Conservation (phyloP, 83 land plant species). For the Thuja plicata region DNA sequence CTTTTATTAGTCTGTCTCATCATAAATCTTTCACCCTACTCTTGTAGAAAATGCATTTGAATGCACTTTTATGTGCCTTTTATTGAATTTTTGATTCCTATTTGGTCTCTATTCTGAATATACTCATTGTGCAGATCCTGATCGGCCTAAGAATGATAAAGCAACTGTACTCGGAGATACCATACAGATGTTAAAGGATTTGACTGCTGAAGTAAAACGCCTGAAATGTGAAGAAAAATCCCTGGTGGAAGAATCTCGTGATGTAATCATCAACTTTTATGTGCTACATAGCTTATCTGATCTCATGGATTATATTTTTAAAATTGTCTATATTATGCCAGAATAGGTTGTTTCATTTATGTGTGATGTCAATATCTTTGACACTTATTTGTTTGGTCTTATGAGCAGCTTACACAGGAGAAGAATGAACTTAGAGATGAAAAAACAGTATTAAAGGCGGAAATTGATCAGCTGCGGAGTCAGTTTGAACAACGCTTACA, state of each 20-base stretch:
- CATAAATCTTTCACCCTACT: background rate
- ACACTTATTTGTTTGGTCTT: background rate
- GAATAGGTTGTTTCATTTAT: background rate
- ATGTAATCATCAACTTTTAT: constrained; percentile 36
- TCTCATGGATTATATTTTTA: background rate
- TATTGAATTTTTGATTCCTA: background rate
- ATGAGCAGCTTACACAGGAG: constrained; percentile 64
- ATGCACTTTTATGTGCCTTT: background rate
- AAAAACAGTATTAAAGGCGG: constrained; percentile 58
- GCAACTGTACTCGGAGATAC: constrained; percentile 75
- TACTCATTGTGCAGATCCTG: constrained; percentile 64
- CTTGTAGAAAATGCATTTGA: background rate
- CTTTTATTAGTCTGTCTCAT: background rate
- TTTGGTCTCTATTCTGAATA: background rate
- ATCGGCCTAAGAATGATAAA: constrained; percentile 82
- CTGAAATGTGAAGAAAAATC: constrained; percentile 58
- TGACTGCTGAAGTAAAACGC: constrained; percentile 68
- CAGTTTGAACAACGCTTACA: constrained; percentile 69
- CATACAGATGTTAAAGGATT: constrained; percentile 69
- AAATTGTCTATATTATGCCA: background rate
- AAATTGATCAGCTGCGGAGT: constrained; percentile 50
- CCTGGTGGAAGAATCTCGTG: constrained; percentile 71
- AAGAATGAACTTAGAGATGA: constrained; percentile 82
- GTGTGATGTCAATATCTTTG: background rate
- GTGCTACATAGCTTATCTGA: background rate